A percentile compares a stretch with the other conserved stretches of the same genome.
Evolutionary conservation across 1,284 basidiomycete species (phyloP).

Genomic region (Phellinidium pouzarii): DNA sequence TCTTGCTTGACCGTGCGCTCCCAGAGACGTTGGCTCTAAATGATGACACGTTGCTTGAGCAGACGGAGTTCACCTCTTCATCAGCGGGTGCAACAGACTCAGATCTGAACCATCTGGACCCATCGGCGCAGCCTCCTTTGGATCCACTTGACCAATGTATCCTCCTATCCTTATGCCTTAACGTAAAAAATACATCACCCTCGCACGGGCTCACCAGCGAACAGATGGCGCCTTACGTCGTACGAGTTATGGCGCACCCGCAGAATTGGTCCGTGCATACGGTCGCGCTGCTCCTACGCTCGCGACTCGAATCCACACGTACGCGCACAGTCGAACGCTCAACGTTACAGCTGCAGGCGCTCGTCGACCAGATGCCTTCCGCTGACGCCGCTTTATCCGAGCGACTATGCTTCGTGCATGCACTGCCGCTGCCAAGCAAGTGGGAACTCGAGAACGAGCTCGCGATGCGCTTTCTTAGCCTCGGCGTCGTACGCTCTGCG

Average conservation of each 20-base stretch:
- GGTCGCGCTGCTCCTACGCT: slow-evolving; percentile 86
- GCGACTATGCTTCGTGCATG: slow-evolving; percentile 73
- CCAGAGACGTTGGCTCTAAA: slow-evolving; percentile 84
- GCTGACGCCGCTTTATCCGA: slow-evolving; percentile 67
- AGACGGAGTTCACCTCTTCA: slow-evolving; percentile 83
- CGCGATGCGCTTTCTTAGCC: slow-evolving; percentile 69
- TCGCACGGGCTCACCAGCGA: slow-evolving; percentile 80
- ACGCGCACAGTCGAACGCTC: slow-evolving; percentile 89
- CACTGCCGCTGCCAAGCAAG: slow-evolving; percentile 73
- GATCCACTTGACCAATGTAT: slow-evolving; percentile 90
- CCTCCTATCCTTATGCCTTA: slow-evolving; percentile 82
- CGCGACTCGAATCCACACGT: slow-evolving; percentile 79
- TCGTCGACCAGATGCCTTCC: slow-evolving; percentile 92
- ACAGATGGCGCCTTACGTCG: slow-evolving; percentile 87
- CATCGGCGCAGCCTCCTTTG: slow-evolving; percentile 76
- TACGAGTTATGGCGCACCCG: slow-evolving; percentile 81
- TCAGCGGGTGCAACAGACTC: slow-evolving; percentile 37
- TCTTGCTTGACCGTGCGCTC: slow-evolving; percentile 29
- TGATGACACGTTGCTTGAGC: slow-evolving; percentile 94
- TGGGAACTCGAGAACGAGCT: slow-evolving; percentile 92
- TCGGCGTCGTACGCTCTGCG: slow-evolving; percentile 84
- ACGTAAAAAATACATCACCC: slow-evolving; percentile 84
- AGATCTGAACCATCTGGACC: slow-evolving; percentile 65
- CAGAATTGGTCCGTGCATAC: slow-evolving; percentile 93
- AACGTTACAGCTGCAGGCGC: slow-evolving; percentile 83